These are phyloP conservation scores for Ananas comosus DNA, from an alignment of 176 grass and related monocot species.

Conservation along the genomic window DNA sequence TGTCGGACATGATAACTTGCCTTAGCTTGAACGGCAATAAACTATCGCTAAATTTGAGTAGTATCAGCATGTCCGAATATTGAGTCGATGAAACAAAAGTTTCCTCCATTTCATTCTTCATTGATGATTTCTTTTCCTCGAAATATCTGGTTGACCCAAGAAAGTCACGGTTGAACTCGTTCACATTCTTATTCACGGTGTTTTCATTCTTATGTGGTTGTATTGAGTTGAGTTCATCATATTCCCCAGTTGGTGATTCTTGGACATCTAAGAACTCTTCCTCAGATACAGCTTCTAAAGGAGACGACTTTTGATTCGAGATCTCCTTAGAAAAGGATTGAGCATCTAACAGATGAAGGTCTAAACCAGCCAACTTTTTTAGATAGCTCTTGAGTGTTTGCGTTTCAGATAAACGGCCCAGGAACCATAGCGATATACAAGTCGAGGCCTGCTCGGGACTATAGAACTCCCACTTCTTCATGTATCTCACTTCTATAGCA, in stretches of 20 bases:
- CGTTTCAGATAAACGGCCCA: slow-evolving; percentile 28
- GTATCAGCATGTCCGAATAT: slow-evolving; percentile 54
- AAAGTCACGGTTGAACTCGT: background rate
- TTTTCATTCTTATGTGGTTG: slow-evolving; percentile 5
- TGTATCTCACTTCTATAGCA: slow-evolving; percentile 71
- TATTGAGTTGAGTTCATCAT: background rate
- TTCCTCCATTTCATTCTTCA: background rate
- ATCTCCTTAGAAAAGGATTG: slow-evolving; percentile 8
- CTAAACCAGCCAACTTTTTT: slow-evolving; percentile 18
- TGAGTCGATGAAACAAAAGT: slow-evolving; percentile 19
- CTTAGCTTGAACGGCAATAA: slow-evolving; percentile 51
- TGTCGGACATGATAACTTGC: slow-evolving; percentile 62
- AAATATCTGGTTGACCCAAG: background rate
- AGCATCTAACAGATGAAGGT: background rate
- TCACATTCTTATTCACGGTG: background rate
- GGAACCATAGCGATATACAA: slow-evolving; percentile 45
- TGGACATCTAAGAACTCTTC: slow-evolving; percentile 23
- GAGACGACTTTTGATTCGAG: background rate
- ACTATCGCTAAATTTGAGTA: slow-evolving; percentile 51
- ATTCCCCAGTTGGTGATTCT: background rate
- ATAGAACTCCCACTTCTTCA: slow-evolving; percentile 93
- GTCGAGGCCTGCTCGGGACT: slow-evolving; percentile 61
- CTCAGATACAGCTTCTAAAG: slow-evolving; percentile 19
- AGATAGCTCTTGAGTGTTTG: slow-evolving; percentile 35
- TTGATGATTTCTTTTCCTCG: background rate